Evolutionary conservation across 2,329 filamentous ascomycete species (phyloP).

Genomic region (Diplodia mutila): DNA sequence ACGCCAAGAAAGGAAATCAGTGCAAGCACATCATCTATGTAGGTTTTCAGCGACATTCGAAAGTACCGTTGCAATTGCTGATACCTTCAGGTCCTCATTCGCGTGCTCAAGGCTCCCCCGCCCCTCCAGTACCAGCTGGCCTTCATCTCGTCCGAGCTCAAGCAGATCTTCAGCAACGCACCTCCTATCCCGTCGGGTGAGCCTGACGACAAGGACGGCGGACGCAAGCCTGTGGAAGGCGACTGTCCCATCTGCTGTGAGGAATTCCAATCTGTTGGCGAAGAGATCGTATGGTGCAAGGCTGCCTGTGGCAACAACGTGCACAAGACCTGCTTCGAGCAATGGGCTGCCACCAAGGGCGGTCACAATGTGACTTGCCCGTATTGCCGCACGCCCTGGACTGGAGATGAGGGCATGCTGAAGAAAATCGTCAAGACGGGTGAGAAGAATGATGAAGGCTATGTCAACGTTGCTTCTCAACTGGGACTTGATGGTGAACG

Average conservation of each 20-base stretch:
- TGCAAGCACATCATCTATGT: constrained; percentile 69
- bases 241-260: constrained; percentile 68
- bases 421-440: constrained; percentile 51
- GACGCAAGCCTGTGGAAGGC: constrained; percentile 62
- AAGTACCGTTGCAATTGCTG: not conserved
- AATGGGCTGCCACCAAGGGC: constrained; percentile 46
- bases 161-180: constrained; percentile 58
- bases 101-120: constrained; percentile 60
- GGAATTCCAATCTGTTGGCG: constrained; percentile 53
- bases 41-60: constrained; percentile 30
- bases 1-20: constrained; percentile 59
- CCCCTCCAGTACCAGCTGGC: constrained; percentile 64
- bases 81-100: constrained; percentile 53
- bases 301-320: constrained; percentile 62
- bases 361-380: constrained; percentile 58
- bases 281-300: constrained; percentile 54
- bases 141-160: constrained; percentile 62
- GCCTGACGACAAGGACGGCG: constrained; percentile 47
- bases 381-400: constrained; percentile 63
- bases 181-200: constrained; percentile 53
- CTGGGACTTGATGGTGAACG: constrained; percentile 60
- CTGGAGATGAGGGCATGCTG: constrained; percentile 50
- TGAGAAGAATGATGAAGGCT: constrained; percentile 55
- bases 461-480: constrained; percentile 64
- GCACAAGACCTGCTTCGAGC: constrained; percentile 55